Evolutionary conservation across 2,329 filamentous ascomycete species (phyloP).

Genomic region (Ascochyta pisi): DNA sequence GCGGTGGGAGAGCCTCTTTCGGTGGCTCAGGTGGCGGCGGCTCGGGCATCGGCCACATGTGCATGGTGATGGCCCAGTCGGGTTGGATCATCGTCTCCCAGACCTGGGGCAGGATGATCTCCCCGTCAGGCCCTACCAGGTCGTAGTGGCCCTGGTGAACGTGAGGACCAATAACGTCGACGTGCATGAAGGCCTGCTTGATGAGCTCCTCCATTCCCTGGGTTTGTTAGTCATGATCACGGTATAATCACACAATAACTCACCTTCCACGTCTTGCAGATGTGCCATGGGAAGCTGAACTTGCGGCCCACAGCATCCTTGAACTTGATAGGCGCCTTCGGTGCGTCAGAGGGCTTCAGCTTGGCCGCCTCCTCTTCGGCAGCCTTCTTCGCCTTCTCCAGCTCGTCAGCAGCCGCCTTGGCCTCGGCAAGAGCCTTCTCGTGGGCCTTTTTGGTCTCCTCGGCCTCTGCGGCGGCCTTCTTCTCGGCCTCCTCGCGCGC

Average conservation of each 20-base stretch:
- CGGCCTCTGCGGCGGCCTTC: conserved; percentile 38
- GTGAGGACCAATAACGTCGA: conserved; percentile 55
- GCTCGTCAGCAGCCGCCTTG: conserved; percentile 51
- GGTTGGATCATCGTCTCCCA: conserved; percentile 58
- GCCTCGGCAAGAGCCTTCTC: conserved; percentile 57
- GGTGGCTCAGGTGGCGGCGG: conserved; percentile 25
- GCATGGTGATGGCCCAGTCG: conserved; percentile 58
- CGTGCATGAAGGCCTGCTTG: conserved; percentile 57
- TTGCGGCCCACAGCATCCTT: conserved; percentile 42
- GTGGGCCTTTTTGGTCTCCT: conserved; percentile 55
- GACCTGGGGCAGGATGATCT: conserved; percentile 58
- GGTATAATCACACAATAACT: conserved; percentile 41
- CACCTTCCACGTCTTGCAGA: conserved; percentile 51
- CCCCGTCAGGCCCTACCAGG: conserved; percentile 55
- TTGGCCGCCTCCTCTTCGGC: conserved; percentile 54
- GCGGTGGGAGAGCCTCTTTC: conserved; percentile 14
- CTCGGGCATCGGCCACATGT: conserved; percentile 58
- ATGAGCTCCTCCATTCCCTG: conserved; percentile 59
- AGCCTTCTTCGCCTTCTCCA: conserved; percentile 56
- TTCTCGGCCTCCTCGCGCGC: conserved; percentile 43
- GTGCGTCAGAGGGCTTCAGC: conserved; percentile 60
- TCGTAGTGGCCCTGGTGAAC: conserved; percentile 57
- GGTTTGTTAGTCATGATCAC: conserved; percentile 65
- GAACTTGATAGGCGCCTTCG: conserved; percentile 39
- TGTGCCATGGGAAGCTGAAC: conserved; percentile 38